Conservation (phyloP, 805 yeast genomes). For the Saccharomycopsis sp. region DNA sequence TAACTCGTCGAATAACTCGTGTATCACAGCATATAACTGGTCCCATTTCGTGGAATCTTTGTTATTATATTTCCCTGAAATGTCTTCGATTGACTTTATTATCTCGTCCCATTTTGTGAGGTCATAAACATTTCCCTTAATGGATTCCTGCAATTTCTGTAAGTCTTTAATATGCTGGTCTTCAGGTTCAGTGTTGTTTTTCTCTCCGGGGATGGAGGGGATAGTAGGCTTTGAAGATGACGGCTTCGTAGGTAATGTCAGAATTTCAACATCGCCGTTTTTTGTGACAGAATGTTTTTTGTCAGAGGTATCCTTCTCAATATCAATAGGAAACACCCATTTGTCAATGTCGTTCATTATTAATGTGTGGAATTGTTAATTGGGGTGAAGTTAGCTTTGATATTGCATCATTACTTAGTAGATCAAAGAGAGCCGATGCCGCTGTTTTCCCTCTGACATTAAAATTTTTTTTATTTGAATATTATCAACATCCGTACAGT, state of each 20-base stretch:
- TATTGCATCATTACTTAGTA: background rate
- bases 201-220: background rate
- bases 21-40: slow-evolving; percentile 18
- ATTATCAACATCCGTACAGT: too few relatives aligned
- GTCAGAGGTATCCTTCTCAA: background rate
- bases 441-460: too few relatives aligned
- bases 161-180: background rate
- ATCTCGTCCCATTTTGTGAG: slow-evolving; percentile 15
- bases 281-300: background rate
- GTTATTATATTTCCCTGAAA: slow-evolving; percentile 12
- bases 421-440: too few relatives aligned
- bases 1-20: slow-evolving; percentile 34
- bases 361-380: too few relatives aligned
- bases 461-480: too few relatives aligned
- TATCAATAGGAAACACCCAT: background rate
- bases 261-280: background rate
- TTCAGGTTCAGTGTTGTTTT: background rate
- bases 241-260: background rate
- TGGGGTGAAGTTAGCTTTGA: too few relatives aligned
- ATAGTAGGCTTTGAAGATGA: background rate
- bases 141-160: background rate
- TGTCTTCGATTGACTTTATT: slow-evolving; percentile 7
- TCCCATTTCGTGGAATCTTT: slow-evolving; percentile 6
- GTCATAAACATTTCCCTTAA: background rate
- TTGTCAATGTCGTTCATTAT: background rate